Evolutionary conservation across 305 asterid species (phyloP).

Genomic region (Plantago lanceolata): DNA sequence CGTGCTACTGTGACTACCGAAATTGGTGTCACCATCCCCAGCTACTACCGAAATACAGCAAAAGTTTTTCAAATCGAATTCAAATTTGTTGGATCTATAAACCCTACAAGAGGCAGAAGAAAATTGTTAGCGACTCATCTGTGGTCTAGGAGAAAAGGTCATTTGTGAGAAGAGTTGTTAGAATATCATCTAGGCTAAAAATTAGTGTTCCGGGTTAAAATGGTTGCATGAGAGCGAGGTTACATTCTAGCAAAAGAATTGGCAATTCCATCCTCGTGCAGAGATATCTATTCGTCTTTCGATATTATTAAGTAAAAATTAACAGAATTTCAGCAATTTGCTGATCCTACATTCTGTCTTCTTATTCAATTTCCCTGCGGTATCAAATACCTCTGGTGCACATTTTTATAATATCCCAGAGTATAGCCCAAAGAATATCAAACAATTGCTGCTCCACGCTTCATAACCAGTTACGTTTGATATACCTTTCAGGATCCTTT

Average conservation of each 20-base stretch:
- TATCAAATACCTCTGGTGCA: neutral
- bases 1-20: no score
- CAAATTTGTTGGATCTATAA: no score
- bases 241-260: neutral
- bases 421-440: neutral
- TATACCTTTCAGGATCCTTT: conserved; percentile 79
- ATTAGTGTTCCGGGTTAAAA: neutral
- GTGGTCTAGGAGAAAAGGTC: no score
- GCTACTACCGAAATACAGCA: no score
- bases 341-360: neutral
- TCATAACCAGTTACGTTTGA: conserved; percentile 6
- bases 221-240: neutral
- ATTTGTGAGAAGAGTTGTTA: no score
- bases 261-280: neutral
- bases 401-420: neutral
- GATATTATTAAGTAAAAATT: no score
- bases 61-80: no score
- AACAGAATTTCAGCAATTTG: neutral
- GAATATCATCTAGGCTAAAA: no score
- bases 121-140: no score
- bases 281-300: neutral
- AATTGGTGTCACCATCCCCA: no score
- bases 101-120: neutral
- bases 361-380: neutral
- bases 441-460: neutral